These are phyloP conservation scores for Colletotrichum sp. DNA, from an alignment of 2,329 filamentous ascomycete genomes.

Conservation along the genomic window DNA sequence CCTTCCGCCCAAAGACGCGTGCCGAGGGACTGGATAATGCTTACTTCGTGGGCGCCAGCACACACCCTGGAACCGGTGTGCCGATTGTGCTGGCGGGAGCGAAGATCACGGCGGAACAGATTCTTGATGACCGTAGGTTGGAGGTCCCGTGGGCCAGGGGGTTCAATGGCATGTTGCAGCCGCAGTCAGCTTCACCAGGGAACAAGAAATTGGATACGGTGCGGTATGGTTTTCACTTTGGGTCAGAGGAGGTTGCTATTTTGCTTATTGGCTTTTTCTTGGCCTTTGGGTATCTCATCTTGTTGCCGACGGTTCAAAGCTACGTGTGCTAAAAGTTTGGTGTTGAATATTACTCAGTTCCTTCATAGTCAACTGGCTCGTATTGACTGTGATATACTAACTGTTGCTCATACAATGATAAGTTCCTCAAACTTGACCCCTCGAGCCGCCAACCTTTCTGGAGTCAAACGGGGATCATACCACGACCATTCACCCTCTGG, in stretches of 20 bases:
- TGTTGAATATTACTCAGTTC: too few relatives aligned
- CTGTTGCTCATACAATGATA: too few relatives aligned
- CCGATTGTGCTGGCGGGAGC: constrained; percentile 75
- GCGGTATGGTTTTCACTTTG: constrained; percentile 17
- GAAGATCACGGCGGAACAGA: constrained; percentile 59
- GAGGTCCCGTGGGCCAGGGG: constrained; percentile 31
- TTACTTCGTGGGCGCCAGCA: constrained; percentile 78
- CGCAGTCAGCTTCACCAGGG: background rate
- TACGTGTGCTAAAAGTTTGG: background rate
- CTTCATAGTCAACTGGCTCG: too few relatives aligned
- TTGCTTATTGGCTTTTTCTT: background rate
- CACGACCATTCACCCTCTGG: fast-evolving
- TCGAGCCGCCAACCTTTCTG: background rate
- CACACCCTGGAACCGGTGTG: constrained; percentile 78
- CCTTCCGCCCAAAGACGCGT: constrained; percentile 66
- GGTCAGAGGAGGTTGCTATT: constrained; percentile 19
- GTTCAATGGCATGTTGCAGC: constrained; percentile 3
- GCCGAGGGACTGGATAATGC: constrained; percentile 53
- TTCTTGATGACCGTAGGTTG: constrained; percentile 38
- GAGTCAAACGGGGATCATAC: fast-evolving
- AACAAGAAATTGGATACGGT: constrained; percentile 14
- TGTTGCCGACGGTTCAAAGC: background rate
- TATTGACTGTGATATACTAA: too few relatives aligned
- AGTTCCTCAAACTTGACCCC: background rate
- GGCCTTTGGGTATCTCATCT: background rate